Conservation (phyloP, 1,284 basidiomycete species). For the Polyporus tsugae region DNA sequence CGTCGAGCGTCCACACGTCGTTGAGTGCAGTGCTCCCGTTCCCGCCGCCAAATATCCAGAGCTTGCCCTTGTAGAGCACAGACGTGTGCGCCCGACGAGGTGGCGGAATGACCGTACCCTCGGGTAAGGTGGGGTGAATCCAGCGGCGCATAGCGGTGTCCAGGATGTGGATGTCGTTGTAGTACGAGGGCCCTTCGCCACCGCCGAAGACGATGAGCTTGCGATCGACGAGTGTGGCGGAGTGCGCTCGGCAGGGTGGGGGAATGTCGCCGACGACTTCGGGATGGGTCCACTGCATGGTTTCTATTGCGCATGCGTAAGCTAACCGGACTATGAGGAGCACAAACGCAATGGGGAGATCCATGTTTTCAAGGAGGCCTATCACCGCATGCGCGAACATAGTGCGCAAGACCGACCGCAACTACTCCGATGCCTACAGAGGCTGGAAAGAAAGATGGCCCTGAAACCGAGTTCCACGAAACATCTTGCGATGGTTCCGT, state of each 20-base stretch:
- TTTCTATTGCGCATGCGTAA: slow-evolving; percentile 60
- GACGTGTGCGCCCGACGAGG: slow-evolving; percentile 90
- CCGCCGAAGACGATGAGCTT: slow-evolving; percentile 88
- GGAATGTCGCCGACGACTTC: slow-evolving; percentile 79
- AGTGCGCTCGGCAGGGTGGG: slow-evolving; percentile 88
- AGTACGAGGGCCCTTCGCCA: slow-evolving; percentile 81
- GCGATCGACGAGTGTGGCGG: slow-evolving; percentile 85
- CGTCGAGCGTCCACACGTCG: slow-evolving; percentile 90
- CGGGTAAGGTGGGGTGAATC: slow-evolving; percentile 57
- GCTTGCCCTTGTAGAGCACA: slow-evolving; percentile 75
- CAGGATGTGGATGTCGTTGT: slow-evolving; percentile 82
- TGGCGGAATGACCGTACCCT: slow-evolving; percentile 49
- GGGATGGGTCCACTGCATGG: slow-evolving; percentile 88
- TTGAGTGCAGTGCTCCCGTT: slow-evolving; percentile 90
- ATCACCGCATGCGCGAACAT: neutral
- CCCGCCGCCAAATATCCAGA: slow-evolving; percentile 93
- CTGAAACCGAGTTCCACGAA: neutral
- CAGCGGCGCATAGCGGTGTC: slow-evolving; percentile 81
- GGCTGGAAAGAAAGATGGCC: neutral
- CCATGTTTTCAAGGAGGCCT: neutral
- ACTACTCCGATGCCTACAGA: neutral
- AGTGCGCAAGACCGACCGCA: neutral
- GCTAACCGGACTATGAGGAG: neutral
- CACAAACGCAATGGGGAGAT: neutral
- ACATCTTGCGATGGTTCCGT: neutral